Evolutionary conservation across 2,329 filamentous ascomycete species (phyloP), one percentile per base, ranked within the genome.

Genomic region (Pseudogymnoascus sp.): DNA sequence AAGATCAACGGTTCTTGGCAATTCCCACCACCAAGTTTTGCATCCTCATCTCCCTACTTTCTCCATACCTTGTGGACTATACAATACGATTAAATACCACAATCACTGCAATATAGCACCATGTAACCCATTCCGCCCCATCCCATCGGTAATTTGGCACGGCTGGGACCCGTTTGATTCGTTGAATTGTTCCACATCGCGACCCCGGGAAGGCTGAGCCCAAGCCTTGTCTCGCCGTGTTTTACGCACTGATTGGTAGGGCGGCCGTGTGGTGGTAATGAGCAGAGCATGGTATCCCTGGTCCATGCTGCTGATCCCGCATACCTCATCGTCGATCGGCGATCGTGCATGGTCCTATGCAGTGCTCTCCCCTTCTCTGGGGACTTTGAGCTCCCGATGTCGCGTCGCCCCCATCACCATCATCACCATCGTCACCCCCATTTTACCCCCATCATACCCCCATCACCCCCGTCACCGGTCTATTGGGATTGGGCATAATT

Each of bases 271-370:
- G 45, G 45, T 52, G 45, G 45, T 52, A 52, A 52, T 52, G 45
- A 52, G 45, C 45, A 52, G 26, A 52, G 15, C 45, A 52, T 52
- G 45, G 45, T 52, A 52, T 52, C 45, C 45, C 45, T 52, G 45
- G 45, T 52, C 45, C 45, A 18, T 30, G 45, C 15, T 52, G 45
- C 45, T 19, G 45, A 52, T 52, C 45, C 45, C 45, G 26, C 45
- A 52, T 52, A 52, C 45, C 26, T 52, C 45, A 52, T 52, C 45
- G 45, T 30, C 45, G 45, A 52, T 52, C 45, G 45, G 26, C 45
- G 45, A 52, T 52, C 45, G 45, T 52, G 45, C 45, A 52, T 52
- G 23, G 1, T 30, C 45, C 33, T 30, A 52, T 52, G 26, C 45
- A 52, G 30, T 52, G 5, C 13, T 26, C 45, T 52, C 45, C 45